These are phyloP conservation scores for Hordeum marinum DNA, from an alignment of 176 grass and related monocot genomes.

Conservation along the genomic window DNA sequence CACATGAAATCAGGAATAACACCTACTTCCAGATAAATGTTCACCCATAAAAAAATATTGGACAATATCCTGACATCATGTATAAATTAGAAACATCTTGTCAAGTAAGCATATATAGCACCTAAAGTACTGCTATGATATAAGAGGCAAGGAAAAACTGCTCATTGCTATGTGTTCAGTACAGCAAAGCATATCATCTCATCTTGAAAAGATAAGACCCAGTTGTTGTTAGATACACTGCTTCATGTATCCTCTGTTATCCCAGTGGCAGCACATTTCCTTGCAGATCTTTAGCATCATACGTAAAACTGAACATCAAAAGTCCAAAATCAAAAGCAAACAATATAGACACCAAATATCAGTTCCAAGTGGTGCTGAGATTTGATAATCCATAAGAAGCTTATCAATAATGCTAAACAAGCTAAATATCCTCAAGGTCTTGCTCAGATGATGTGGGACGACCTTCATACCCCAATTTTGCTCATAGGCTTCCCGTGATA, in stretches of 20 bases:
- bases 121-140: not conserved
- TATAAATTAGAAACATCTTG: not conserved
- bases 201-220: not conserved
- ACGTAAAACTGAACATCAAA: not conserved
- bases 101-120: not conserved
- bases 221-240: not conserved
- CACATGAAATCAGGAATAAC: too few species aligned
- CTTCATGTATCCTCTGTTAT: not conserved
- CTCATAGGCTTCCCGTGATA: constrained; percentile 43
- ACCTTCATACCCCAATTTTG: constrained; percentile 53
- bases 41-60: too few species aligned
- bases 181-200: not conserved
- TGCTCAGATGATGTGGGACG: constrained; percentile 7
- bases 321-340: not conserved
- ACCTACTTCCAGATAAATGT: too few species aligned
- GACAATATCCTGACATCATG: too few species aligned
- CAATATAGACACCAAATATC: not conserved
- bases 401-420: not conserved
- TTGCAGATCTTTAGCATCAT: not conserved
- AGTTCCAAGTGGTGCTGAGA: not conserved
- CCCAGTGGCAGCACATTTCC: not conserved
- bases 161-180: not conserved
- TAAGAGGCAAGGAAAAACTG: not conserved
- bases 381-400: not conserved
- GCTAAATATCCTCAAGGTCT: constrained; percentile 30